Evolutionary conservation across 768 basidiomycete species (phyloP), one percentile per base, ranked within the genome.

Genomic region (Tricholoma matsutake): DNA sequence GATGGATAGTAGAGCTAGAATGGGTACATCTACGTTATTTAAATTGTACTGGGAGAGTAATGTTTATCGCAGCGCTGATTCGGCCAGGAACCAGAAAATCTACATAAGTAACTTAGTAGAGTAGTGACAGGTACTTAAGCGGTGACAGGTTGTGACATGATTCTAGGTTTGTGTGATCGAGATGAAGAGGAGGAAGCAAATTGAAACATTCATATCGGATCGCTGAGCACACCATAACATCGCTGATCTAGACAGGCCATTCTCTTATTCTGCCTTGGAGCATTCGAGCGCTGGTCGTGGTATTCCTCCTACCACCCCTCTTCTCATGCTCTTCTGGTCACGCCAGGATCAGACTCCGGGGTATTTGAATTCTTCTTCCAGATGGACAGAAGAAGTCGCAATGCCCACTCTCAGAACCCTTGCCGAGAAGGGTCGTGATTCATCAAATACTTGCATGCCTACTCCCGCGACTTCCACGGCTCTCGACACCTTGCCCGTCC

Each of bases 401-500:
- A 65, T 61, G 52, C 31, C 64, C 34, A 59, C 62, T 20, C 32
- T 56, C 22, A 54, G 55, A 59, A 52, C 53, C 37, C 53, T 49
- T 60, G 51, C 61, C 47, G 61, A 65, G 52, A 58, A 54, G 25
- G 62, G 18, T 41, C 7, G 18, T 18, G 45, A 25, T 58, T 51
- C 66, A 53, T 58, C 57, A 25, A 63, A 58, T 22, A 20, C 54
- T 35, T 61, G 62, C 49, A 66, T 66, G 54, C 62, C 69, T 41
- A 68, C 68, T n/a, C 65, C 71, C 32, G 62, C 66, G 28, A 64
- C 72, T 18, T 71, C 72, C 39, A 69, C 68, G 3, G 69, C 70
- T 13, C 61, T 69, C 29, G 72, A 72, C 28, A 54, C 69, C 0
- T 75, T 83, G 22, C 83, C 82, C 34, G 68, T 73, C 16, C 83